phyloP scores from a whole-genome alignment of 805 yeast species.

The Ogataea minuta region DNA sequence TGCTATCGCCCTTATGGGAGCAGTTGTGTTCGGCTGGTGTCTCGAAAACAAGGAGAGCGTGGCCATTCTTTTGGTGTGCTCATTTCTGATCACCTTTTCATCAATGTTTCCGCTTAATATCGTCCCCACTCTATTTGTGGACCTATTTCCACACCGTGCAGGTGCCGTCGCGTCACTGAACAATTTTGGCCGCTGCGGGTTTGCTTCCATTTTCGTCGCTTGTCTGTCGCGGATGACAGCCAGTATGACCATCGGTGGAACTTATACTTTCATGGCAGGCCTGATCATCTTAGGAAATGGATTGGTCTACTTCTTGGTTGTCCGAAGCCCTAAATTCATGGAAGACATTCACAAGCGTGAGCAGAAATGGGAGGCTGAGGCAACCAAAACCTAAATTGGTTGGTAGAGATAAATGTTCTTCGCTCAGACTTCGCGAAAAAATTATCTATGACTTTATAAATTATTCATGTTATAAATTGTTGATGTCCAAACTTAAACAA shows the following conservation, averaged over 20 bases:
- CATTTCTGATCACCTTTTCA: conserved; percentile 56
- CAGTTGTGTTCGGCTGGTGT: conserved; percentile 73
- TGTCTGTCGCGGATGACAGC: conserved; percentile 59
- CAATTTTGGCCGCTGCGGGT: conserved; percentile 70
- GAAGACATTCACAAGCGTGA: conserved; percentile 1
- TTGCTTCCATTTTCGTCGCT: conserved; percentile 70
- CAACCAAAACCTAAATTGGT: no score
- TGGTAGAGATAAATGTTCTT: no score
- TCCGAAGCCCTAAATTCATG: conserved; percentile 20
- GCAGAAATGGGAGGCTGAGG: no score
- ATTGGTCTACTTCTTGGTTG: conserved; percentile 17
- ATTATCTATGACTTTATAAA: background rate
- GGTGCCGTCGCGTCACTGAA: conserved; percentile 74
- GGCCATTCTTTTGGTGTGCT: conserved; percentile 57
- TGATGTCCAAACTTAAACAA: background rate
- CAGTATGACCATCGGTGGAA: conserved; percentile 67
- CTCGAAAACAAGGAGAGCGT: conserved; percentile 46
- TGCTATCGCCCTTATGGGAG: conserved; percentile 34
- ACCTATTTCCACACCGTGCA: conserved; percentile 64
- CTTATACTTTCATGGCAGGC: conserved; percentile 69
- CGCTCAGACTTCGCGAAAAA: no score
- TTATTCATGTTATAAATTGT: background rate
- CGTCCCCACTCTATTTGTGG: conserved; percentile 69
- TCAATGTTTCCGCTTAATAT: conserved; percentile 58
- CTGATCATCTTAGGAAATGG: conserved; percentile 26